These are phyloP conservation scores for Eucalyptus pauciflora DNA, from an alignment of 345 rosid genomes.

Conservation along the genomic window DNA sequence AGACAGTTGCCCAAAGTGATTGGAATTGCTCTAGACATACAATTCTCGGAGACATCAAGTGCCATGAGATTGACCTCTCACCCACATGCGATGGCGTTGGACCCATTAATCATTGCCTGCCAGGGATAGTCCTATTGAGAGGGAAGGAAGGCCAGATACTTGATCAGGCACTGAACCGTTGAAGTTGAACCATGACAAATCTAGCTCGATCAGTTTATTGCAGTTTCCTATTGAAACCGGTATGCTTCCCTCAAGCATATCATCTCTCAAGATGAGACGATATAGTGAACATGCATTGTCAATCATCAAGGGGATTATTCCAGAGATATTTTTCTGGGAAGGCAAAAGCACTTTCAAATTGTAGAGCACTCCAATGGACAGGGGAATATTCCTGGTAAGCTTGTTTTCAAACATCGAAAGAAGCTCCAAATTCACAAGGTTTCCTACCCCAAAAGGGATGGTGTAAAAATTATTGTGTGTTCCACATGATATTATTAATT, in stretches of 20 bases:
- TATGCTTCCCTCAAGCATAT: not conserved
- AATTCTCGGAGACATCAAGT: not conserved
- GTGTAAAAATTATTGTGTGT: no score
- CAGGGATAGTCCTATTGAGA: not conserved
- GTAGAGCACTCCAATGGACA: not conserved
- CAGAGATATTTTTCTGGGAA: not conserved
- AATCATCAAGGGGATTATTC: not conserved
- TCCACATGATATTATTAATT: no score
- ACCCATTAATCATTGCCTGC: not conserved
- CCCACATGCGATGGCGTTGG: not conserved
- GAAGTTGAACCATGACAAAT: not conserved
- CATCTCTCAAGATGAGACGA: not conserved
- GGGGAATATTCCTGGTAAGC: not conserved
- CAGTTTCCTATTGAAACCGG: not conserved
- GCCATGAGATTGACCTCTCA: not conserved
- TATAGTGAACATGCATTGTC: not conserved
- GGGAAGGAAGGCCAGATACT: not conserved
- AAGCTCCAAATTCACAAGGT: not conserved
- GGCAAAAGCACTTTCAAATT: not conserved
- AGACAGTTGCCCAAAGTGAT: not conserved
- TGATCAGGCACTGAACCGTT: not conserved
- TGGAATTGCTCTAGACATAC: not conserved
- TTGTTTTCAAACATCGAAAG: not conserved
- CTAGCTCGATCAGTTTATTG: not conserved
- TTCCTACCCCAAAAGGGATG: not conserved